Percentiles rank a stretch among this genome's conserved stretches.
Conservation (phyloP, 169 alveolate species). For the Eimeria mitis region DNA sequence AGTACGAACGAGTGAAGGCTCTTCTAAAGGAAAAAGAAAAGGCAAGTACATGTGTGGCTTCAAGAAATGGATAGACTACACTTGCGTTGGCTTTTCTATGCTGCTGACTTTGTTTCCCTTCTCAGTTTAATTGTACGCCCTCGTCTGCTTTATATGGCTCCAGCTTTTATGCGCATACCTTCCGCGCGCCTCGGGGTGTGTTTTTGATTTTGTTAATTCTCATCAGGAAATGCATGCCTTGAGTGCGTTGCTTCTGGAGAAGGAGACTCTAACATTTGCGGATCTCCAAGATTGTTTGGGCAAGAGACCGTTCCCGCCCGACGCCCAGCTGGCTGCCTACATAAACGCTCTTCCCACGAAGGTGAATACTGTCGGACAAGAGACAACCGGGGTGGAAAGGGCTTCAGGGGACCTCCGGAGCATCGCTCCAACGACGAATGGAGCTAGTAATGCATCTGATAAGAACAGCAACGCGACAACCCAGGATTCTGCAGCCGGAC, state of each 20-base stretch:
- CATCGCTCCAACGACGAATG: neutral
- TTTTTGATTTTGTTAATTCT: neutral
- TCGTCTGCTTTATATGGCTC: neutral
- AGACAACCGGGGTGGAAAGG: neutral
- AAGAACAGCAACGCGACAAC: neutral
- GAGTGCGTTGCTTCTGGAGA: slow-evolving; percentile 82
- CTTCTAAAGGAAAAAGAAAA: slow-evolving; percentile 88
- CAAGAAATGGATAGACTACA: neutral
- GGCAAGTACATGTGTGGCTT: slow-evolving; percentile 36
- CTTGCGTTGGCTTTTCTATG: neutral
- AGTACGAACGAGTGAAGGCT: slow-evolving; percentile 90
- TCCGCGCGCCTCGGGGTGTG: neutral
- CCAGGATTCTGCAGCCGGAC: neutral
- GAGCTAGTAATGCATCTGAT: neutral
- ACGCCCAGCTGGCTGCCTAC: slow-evolving; percentile 80
- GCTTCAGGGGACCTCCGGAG: neutral
- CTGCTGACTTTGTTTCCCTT: neutral
- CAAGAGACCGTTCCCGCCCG: slow-evolving; percentile 86
- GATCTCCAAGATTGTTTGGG: slow-evolving; percentile 93
- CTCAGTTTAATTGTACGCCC: neutral
- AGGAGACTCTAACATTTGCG: slow-evolving; percentile 90
- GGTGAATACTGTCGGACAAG: neutral
- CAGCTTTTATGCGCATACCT: neutral
- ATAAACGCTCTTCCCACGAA: slow-evolving; percentile 70
- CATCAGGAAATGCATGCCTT: slow-evolving; percentile 51